These are phyloP conservation scores for Trichoderma sp. DNA, from an alignment of 2,329 filamentous ascomycete genomes.

Conservation along the genomic window DNA sequence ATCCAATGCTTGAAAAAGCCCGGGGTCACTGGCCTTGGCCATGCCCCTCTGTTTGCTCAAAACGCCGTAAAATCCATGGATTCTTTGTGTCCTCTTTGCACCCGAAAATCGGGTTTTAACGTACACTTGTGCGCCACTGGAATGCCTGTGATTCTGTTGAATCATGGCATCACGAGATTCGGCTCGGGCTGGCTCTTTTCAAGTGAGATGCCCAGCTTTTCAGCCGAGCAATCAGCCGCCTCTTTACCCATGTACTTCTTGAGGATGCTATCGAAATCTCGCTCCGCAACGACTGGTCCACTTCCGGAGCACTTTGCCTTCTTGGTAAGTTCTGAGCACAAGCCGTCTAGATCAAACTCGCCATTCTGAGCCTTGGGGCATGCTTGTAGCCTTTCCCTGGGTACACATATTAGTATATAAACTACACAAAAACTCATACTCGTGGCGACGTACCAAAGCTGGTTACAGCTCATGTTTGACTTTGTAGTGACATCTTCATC, in stretches of 20 bases:
- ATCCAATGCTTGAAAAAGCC: conserved; percentile 6
- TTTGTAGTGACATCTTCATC: conserved; percentile 58
- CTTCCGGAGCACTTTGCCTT: conserved; percentile 94
- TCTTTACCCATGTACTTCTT: conserved; percentile 57
- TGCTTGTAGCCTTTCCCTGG: conserved; percentile 83
- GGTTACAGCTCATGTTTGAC: conserved; percentile 76
- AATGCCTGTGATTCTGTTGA: background rate
- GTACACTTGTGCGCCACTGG: conserved; percentile 17
- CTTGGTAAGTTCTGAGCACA: conserved; percentile 89
- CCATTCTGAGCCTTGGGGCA: conserved; percentile 86
- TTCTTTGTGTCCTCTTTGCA: conserved; percentile 9
- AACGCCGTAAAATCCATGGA: conserved; percentile 18
- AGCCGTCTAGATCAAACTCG: conserved; percentile 87
- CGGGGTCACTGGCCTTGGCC: conserved; percentile 1
- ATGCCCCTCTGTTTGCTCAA: conserved; percentile 14
- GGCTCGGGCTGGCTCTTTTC: conserved; percentile 25
- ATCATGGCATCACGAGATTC: conserved; percentile 16
- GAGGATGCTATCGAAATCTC: conserved; percentile 80
- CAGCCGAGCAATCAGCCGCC: conserved; percentile 34
- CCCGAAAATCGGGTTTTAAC: conserved; percentile 2
- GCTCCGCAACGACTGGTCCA: conserved; percentile 84
- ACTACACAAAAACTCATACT: background rate
- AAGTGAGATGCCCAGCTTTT: conserved; percentile 60
- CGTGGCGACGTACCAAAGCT: conserved; percentile 73
- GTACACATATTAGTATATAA: conserved; percentile 39